A percentile compares a stretch with the other conserved stretches of the same genome.
These are phyloP conservation scores for Clonostachys chloroleuca DNA, from an alignment of 2,329 filamentous ascomycete genomes.

Conservation along the genomic window DNA sequence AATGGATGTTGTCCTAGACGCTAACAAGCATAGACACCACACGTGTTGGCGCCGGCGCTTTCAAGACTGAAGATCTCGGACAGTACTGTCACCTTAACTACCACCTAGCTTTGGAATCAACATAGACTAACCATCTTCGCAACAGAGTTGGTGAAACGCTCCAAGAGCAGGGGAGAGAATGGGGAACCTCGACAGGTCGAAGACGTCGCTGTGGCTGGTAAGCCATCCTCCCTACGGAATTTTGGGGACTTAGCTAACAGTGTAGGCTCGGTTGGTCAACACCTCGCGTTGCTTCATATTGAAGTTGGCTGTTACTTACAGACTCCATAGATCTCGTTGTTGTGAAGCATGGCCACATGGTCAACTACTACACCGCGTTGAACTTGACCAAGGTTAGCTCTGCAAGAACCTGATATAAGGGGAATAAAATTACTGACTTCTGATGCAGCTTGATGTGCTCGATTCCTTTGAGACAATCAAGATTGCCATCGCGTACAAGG, in stretches of 20 bases:
- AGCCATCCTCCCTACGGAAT: slow-evolving; percentile 5
- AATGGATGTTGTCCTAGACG: background rate
- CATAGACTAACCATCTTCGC: slow-evolving; percentile 9
- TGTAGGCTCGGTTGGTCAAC: no score
- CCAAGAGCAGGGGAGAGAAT: slow-evolving; percentile 39
- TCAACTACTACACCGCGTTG: slow-evolving; percentile 62
- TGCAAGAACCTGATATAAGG: background rate
- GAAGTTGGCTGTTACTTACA: no score
- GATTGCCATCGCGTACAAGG: slow-evolving; percentile 66
- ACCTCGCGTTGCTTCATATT: no score
- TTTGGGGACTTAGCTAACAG: no score
- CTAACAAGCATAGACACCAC: slow-evolving; percentile 47
- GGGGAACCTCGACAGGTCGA: slow-evolving; percentile 48
- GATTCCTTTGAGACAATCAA: slow-evolving; percentile 74
- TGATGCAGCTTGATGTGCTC: slow-evolving; percentile 39
- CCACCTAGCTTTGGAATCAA: slow-evolving; percentile 8
- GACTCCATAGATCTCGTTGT: slow-evolving; percentile 52
- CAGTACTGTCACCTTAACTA: slow-evolving; percentile 16
- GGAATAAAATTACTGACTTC: slow-evolving; percentile 3
- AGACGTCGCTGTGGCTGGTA: slow-evolving; percentile 53
- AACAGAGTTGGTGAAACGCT: slow-evolving; percentile 34
- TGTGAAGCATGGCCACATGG: slow-evolving; percentile 20
- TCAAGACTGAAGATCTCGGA: slow-evolving; percentile 56
- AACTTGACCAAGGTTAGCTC: slow-evolving; percentile 46
- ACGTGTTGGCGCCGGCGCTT: slow-evolving; percentile 56